These are phyloP conservation scores for Populus davidiana DNA, from an alignment of 345 rosid genomes.

Conservation along the genomic window DNA sequence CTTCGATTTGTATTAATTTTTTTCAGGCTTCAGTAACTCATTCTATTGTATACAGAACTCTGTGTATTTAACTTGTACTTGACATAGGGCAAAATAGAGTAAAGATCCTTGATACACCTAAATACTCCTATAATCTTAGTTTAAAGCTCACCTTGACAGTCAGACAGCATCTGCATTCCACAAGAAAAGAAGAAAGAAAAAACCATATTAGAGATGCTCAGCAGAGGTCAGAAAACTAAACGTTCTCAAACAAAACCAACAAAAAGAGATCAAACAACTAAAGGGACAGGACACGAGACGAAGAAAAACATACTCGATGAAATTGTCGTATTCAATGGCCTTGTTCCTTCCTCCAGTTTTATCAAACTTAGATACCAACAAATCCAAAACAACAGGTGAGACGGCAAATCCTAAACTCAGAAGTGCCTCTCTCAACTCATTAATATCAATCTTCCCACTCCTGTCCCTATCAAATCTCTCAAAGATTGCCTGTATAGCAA, in stretches of 20 bases:
- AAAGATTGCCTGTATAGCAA: slow-evolving; percentile 51
- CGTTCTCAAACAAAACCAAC: not conserved
- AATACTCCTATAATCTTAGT: not conserved
- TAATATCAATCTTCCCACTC: slow-evolving; percentile 75
- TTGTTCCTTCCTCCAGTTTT: slow-evolving; percentile 67
- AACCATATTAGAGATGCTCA: not conserved
- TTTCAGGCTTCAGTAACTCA: not conserved
- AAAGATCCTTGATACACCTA: no score
- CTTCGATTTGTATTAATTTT: not conserved
- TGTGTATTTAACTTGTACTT: not conserved
- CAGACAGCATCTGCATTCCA: slow-evolving; percentile 79
- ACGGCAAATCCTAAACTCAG: slow-evolving; percentile 70
- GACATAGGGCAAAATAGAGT: not conserved
- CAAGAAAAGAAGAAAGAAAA: not conserved
- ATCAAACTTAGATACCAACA: slow-evolving; percentile 79
- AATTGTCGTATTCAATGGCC: slow-evolving; percentile 90
- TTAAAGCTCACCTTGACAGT: slow-evolving; percentile 68
- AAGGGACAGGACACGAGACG: no score
- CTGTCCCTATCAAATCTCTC: slow-evolving; percentile 84
- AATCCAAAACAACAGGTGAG: slow-evolving; percentile 62
- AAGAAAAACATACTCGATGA: slow-evolving; percentile 67
- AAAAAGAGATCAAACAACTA: not conserved
- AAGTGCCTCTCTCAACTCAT: slow-evolving; percentile 83
- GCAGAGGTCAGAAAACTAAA: not conserved
- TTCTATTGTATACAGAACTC: not conserved